Evolutionary conservation across 2,329 filamentous ascomycete genomes (phyloP), one percentile per base, ranked within the genome.

Genomic region (Fusarium sp.): DNA sequence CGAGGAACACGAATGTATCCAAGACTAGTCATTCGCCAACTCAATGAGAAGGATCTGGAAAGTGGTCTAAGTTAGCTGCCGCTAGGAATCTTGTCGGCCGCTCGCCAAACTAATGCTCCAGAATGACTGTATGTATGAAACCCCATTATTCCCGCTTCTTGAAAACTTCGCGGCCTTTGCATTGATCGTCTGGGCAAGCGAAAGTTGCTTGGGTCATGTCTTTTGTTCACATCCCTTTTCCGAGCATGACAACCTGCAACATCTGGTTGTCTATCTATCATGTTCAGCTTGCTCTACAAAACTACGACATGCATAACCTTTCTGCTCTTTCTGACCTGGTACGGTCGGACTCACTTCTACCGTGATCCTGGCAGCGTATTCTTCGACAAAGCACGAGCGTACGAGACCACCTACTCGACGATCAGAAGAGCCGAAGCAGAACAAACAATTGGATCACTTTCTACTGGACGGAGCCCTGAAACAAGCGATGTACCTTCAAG

Each of bases 331-430:
- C 26, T 65, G 37, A 13, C 7, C 30, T 60, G 47, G 46, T 60
- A 60, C 18, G 61, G 60, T 1, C 54, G 49, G 13, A 30, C 55
- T 16, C 41, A 50, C 16, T 65, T 65, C 16, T 65, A 65, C 5
- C 61, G 62, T 23, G 62, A 65, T 7, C 61, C 62, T 3, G 62
- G 62, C 4, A 65, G 62, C 18, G 41, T 54, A n/a, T 65, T 65
- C 31, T 65, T 60, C 34, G 54, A 65, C 1, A 38, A 65, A 4
- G 16, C 33, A 11, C 60, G 62, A 13, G 62, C 62, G 28, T 65
- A 45, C 31, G 47, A 65, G n/a, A 59, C 53, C 3, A 16, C 15
- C 0, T 65, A 65, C 36, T 65, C 62, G 1, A 8, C 34, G 1
- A 45, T 53, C 11, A 46, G 62, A 4, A 36, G 33, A 18, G 10